Percentiles rank a stretch among this genome's conserved stretches.
phyloP scores from a whole-genome alignment of 2,329 filamentous ascomycete genomes.

The Ceratocystis alfenasii region DNA sequence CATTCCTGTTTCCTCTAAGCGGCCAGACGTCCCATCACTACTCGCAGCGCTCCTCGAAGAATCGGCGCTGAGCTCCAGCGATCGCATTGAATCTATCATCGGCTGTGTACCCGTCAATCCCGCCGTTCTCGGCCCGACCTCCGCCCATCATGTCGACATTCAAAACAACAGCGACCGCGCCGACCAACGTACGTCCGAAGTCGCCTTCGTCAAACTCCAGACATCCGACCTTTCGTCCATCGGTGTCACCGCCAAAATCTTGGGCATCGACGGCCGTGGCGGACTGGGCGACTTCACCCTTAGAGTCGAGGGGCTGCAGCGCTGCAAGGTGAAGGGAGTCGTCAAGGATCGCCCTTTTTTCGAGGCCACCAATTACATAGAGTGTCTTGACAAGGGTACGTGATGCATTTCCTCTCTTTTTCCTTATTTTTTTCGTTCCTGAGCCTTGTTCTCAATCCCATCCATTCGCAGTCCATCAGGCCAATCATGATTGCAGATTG shows the following conservation, averaged over 20 bases:
- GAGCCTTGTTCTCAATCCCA: constrained; percentile 18
- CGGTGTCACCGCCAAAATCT: constrained; percentile 70
- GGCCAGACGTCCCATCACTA: constrained; percentile 78
- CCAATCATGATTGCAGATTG: constrained; percentile 8
- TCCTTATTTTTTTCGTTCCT: constrained; percentile 12
- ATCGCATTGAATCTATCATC: constrained; percentile 57
- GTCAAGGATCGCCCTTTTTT: constrained; percentile 73
- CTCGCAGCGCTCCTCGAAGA: constrained; percentile 75
- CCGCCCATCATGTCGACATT: constrained; percentile 47
- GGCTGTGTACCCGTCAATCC: constrained; percentile 80
- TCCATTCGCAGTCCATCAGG: constrained; percentile 26
- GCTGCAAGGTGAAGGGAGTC: constrained; percentile 63
- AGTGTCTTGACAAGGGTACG: constrained; percentile 58
- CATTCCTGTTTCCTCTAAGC: constrained; percentile 65
- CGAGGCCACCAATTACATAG: constrained; percentile 58
- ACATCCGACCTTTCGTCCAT: constrained; percentile 69
- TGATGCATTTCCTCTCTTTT: constrained; percentile 17
- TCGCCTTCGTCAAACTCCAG: constrained; percentile 47
- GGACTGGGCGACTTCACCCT: constrained; percentile 62
- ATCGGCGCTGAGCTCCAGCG: constrained; percentile 53
- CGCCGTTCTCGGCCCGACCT: constrained; percentile 51
- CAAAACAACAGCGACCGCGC: constrained; percentile 61
- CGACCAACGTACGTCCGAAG: constrained; percentile 33
- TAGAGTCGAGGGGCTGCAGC: constrained; percentile 71
- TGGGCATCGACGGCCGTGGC: constrained; percentile 60